Evolutionary conservation across 768 basidiomycete genomes (phyloP), one percentile per base, ranked within the genome.

Genomic region (Tricholoma hemisulphureum): DNA sequence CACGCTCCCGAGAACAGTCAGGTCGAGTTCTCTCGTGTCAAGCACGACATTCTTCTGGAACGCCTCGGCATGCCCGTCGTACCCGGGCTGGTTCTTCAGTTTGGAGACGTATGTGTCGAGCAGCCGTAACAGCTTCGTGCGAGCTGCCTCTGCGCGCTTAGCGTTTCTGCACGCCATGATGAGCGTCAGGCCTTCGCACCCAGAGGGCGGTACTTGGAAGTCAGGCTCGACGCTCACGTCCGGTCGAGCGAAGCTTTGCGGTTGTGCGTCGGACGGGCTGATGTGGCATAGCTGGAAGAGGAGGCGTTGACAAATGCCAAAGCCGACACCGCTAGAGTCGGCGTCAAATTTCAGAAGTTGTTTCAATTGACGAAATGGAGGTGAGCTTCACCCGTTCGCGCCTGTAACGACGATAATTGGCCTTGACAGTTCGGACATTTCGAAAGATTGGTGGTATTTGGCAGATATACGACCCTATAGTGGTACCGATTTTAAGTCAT

Each of bases 261-360:
- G 83, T 20, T 70, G 66, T 1, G 81, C 78, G 62, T 90, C 86
- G 11, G 78, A 71, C 5, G 83, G 82, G 56, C 66, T 67, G 13
- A 68, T 65, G 39, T 76, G 74, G n/a, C 82, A 82, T 16, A 93
- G 75, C 63, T 92, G 87, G 62, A 77, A 71, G 45, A 95, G 77
- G 6, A 95, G 79, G 48, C 93, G 86, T 59, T 87, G 83, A 73
- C 91, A 93, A 43, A 90, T 87, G 11, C 89, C 91, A 68, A 88
- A 89, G 14, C 93, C 93, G 16, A 95, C 80, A 56, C 93, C 93
- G 35, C 92, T 94, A 67, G 2, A 61, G 57, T 56, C 28, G 37
- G 46, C 18, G 26, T 49, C n/a, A 28, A 8, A 28, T 28, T 29
- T 29, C n/a, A 3, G 35, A 53, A 31, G 28, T 34, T 26, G 49